A percentile compares a stretch with the other conserved stretches of the same genome.
phyloP scores from a whole-genome alignment of 495 filamentous ascomycete species.

The Podospora conica region DNA sequence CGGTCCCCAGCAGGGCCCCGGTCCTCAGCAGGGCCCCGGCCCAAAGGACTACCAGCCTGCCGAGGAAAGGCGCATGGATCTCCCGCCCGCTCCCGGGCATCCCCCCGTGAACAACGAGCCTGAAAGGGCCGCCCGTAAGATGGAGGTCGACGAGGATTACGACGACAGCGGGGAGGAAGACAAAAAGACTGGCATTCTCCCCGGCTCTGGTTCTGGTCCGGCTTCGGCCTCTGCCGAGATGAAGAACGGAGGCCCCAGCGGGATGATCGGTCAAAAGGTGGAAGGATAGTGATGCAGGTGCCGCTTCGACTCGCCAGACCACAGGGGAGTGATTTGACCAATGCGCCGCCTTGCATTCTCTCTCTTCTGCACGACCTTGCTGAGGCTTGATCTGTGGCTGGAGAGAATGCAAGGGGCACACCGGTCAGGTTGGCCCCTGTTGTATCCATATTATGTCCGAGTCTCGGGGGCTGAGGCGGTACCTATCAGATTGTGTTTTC shows the following conservation, averaged over 20 bases:
- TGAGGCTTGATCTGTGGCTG: too few species aligned
- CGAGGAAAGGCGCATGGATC: slow-evolving; percentile 42
- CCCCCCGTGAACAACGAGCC: slow-evolving; percentile 48
- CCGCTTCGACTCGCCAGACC: too few species aligned
- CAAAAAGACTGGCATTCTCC: slow-evolving; percentile 46
- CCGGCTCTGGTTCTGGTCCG: slow-evolving; percentile 25
- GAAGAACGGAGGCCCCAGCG: slow-evolving; percentile 44
- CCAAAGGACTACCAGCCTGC: slow-evolving; percentile 54
- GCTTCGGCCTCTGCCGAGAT: slow-evolving; percentile 32
- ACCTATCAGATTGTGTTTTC: too few species aligned
- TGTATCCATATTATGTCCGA: too few species aligned
- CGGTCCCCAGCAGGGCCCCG: slow-evolving; percentile 43
- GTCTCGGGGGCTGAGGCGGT: too few species aligned
- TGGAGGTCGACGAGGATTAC: slow-evolving; percentile 96
- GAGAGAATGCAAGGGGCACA: too few species aligned
- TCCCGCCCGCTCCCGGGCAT: slow-evolving; percentile 42
- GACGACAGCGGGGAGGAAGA: slow-evolving; percentile 88
- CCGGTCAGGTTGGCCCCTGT: too few species aligned
- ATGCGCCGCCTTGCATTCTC: too few species aligned
- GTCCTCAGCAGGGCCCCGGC: slow-evolving; percentile 46
- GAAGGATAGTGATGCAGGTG: slow-evolving; percentile 23
- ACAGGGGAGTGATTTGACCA: too few species aligned
- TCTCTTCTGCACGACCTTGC: too few species aligned
- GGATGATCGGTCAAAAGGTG: slow-evolving; percentile 41
- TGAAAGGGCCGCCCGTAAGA: slow-evolving; percentile 84